These are phyloP conservation scores for Leavenworthia alabamica DNA, from an alignment of 345 rosid genomes.

Conservation along the genomic window DNA sequence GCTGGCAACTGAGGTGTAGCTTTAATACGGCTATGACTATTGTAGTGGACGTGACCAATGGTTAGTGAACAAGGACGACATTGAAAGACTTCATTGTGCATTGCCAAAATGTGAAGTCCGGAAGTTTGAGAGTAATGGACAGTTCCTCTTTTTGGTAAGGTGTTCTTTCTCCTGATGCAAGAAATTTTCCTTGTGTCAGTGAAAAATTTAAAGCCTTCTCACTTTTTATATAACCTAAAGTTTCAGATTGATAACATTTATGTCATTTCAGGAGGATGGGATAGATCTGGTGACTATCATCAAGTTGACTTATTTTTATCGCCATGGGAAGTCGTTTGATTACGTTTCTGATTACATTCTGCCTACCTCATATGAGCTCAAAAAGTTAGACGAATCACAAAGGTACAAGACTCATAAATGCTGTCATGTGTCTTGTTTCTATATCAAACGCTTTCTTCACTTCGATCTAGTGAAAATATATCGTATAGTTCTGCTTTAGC, in stretches of 20 bases:
- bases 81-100: constrained; percentile 38
- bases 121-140: constrained; percentile 44
- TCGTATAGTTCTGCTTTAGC: not conserved
- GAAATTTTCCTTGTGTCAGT: not conserved
- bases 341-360: constrained; percentile 44
- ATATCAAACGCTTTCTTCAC: not conserved
- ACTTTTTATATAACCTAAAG: too few species aligned
- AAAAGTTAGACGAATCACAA: constrained; percentile 31
- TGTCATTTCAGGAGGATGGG: constrained; percentile 45
- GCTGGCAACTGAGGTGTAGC: not conserved
- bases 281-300: constrained; percentile 43
- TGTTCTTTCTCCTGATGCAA: too few species aligned
- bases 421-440: not conserved
- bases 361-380: constrained; percentile 48
- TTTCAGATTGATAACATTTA: not conserved
- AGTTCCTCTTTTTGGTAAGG: constrained; percentile 67
- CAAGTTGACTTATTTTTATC: constrained; percentile 45
- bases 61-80: constrained; percentile 59
- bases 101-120: constrained; percentile 50
- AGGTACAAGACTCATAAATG: constrained; percentile 19
- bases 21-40: not conserved
- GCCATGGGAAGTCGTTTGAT: constrained; percentile 38
- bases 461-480: not conserved
- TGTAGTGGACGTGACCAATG: constrained; percentile 66
- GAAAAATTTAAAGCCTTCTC: too few species aligned